Base-by-base conservation (phyloP, 352 stramenopile species). In the Globisporangium canariense region DNA sequence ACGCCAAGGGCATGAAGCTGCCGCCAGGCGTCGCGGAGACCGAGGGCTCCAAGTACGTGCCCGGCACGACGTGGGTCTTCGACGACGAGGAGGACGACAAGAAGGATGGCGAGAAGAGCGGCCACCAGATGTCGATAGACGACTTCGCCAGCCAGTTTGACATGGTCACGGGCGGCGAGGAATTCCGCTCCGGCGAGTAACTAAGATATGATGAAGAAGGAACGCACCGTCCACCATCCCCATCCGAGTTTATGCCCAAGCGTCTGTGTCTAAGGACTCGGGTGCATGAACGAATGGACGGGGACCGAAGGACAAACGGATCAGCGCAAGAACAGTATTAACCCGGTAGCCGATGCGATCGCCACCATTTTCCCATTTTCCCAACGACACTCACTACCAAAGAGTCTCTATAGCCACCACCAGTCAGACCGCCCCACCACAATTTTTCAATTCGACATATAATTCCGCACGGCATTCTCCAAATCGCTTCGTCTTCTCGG, bases 111-210 rank as follows among this genome's bases (percentile, higher is more conserved):
- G 34, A 16, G n/a, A 41, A 30, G 28, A 38, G 45, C 45, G 51
- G 51, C 30, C 55, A 73, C 54, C 16, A 45, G 40, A 88, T 93
- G 79, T 90, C 83, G 66, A 88, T 92, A 75, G 87, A 94, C 56
- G 88, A 96, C 73, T 96, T 96, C 53, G 88, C 83, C 41, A 88
- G 80, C 60, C 84, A 96, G 70, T 96, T 96, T 66, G 83, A 93
- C 69, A 92, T 80, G 78, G 85, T 91, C 60, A 93, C 85, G 52
- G 85, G 85, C 25, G 86, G 86, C 55, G 87, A 96, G 68, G 83
- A 92, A 75, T 94, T 93, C 65, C 82, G 87, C 53, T 93, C 84
- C 69, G 51, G 51, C 28, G 86, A 90, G 61, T 92, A 91, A 74
- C 4, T 45, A 58, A 25, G 47, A 13, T 54, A 32, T 34, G 30